Evolutionary conservation across 2,329 filamentous ascomycete species (phyloP), one percentile per base, ranked within the genome.

Genomic region (Aspergillus eucalypticola): DNA sequence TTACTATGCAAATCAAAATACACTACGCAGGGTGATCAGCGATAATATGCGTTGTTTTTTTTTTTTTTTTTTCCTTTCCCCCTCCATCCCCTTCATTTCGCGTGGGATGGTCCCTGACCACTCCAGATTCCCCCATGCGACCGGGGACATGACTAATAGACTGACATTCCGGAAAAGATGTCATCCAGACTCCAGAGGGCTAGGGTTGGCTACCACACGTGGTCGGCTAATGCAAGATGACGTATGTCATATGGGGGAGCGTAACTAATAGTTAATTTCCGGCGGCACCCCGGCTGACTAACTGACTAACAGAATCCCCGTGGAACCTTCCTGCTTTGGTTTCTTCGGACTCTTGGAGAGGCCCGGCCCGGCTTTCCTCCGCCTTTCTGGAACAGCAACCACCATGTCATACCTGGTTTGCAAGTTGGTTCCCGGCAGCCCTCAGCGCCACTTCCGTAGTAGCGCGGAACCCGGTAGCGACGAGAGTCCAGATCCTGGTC

Each of bases 141-240:
- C 46, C 46, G n/a, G 13, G 25, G 15, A 8, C 23, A 23, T 15
- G 32, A 35, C 32, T 13, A 35, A 35, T 35, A 5, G 32, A 29
- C 32, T 3, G 5, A 11, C 11, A 13, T 2, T 2, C 53, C 53
- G 53, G 53, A 23, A 32, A 46, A 55, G 27, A 8, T 44, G 39
- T 55, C 38, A 44, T 54, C 52, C 52, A 19, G 39, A 46, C 32
- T 54, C 52, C 52, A 19, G 39, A 46, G 52, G 39, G 53, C 10
- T 44, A 55, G 53, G 53, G 53, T 39, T 46, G 25, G 38, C 3
- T 2, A 10, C 8, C 8, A 10, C 53, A 55, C 41, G 53, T 55
- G 53, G 25, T 54, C 52, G 52, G 38, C 39, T 54, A 54, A 23
- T 6, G 15, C 23, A 11, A 7, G 25, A 42, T 55, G 53, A 55